A percentile compares a stretch with the other conserved stretches of the same genome.
Conservation (phyloP, 106 monocot species). For the Chionographis japonica region DNA sequence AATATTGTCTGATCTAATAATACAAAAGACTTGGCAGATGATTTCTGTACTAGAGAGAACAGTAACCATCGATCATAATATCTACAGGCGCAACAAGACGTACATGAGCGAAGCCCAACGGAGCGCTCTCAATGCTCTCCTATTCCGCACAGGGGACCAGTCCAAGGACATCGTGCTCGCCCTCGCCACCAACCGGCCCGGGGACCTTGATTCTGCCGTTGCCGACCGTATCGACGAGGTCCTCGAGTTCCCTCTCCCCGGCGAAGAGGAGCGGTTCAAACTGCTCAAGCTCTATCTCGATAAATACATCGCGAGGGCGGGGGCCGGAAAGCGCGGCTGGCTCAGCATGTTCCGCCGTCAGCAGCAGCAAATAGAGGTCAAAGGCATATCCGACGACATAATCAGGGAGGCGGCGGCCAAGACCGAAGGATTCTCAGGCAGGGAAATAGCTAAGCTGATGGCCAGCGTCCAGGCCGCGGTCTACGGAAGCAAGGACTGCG, state of each 20-base stretch:
- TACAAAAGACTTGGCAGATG: too few relatives aligned
- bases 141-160: constrained; percentile 82
- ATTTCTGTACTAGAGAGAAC: too few relatives aligned
- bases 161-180: constrained; percentile 91
- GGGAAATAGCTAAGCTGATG: constrained; percentile 93
- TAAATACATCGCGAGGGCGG: constrained; percentile 69
- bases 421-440: constrained; percentile 85
- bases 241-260: constrained; percentile 85
- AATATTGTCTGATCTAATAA: too few relatives aligned
- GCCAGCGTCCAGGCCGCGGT: constrained; percentile 92
- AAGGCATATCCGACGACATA: constrained; percentile 67
- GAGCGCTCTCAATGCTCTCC: constrained; percentile 81
- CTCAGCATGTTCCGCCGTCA: constrained; percentile 33
- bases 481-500: constrained; percentile 89
- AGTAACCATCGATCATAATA: too few relatives aligned
- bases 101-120: constrained; percentile 84
- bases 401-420: constrained; percentile 74
- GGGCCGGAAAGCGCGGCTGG: constrained; percentile 40
- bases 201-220: constrained; percentile 94
- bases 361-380: constrained; percentile 69
- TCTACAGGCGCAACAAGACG: constrained; percentile 66
- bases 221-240: constrained; percentile 92
- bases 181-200: constrained; percentile 85
- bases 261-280: constrained; percentile 85
- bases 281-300: constrained; percentile 83